Evolutionary conservation across 164 flowering plant genomes (phyloP).

Genomic region (Malania oleifera): DNA sequence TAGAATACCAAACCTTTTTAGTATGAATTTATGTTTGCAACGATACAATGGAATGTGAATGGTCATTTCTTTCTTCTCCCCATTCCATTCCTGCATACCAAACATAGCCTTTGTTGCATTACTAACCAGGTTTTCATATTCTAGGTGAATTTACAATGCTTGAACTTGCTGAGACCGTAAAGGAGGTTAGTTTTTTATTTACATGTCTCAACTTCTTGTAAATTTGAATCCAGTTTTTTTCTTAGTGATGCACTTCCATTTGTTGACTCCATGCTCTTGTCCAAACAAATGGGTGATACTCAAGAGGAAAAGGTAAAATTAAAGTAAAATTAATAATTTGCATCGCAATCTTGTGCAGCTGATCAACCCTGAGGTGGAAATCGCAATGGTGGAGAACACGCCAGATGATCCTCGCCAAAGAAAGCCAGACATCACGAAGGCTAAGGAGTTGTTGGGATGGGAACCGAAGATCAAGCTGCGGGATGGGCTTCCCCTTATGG

Average conservation of each 20-base stretch:
- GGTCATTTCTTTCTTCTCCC: neutral
- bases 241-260: no score
- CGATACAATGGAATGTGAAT: neutral
- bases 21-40: no score
- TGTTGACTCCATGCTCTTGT: no score
- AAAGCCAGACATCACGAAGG: slow-evolving; percentile 75
- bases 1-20: no score
- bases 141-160: slow-evolving; percentile 88
- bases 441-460: slow-evolving; percentile 66
- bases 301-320: no score
- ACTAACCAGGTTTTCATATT: neutral
- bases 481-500: slow-evolving; percentile 81
- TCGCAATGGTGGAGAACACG: slow-evolving; percentile 71
- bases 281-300: no score
- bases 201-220: no score
- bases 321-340: no score
- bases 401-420: slow-evolving; percentile 91
- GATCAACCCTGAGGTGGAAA: slow-evolving; percentile 48
- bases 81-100: no score
- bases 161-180: slow-evolving; percentile 89
- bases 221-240: neutral
- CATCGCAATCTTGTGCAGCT: no score
- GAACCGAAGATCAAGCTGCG: slow-evolving; percentile 63
- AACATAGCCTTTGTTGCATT: no score
- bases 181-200: slow-evolving; percentile 45